Evolutionary conservation across 2,329 filamentous ascomycete species (phyloP).

Genomic region (Zymoseptoria pseudotritici): DNA sequence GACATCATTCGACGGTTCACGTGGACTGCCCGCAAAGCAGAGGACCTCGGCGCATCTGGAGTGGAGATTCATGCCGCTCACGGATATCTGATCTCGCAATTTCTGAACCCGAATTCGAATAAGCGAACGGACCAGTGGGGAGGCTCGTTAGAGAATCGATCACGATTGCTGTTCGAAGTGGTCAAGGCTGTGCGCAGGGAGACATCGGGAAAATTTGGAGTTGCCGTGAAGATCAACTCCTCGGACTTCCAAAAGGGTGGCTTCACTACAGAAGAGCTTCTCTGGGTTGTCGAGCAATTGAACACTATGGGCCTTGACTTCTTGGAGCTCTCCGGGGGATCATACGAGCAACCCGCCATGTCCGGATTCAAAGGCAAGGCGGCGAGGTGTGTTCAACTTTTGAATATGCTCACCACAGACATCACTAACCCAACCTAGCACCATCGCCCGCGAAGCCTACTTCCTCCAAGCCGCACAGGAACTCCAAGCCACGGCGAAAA

Average conservation of each 20-base stretch:
- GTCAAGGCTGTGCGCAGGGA: conserved; percentile 16
- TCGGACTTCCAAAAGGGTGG: conserved; percentile 11
- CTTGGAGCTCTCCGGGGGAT: conserved; percentile 12
- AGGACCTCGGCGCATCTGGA: conserved; percentile 19
- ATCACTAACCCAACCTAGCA: conserved; percentile 4
- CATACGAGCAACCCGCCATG: conserved; percentile 9
- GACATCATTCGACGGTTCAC: conserved; percentile 9
- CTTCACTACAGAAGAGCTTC: conserved; percentile 8
- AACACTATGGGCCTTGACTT: conserved; percentile 11
- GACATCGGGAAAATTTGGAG: conserved; percentile 9
- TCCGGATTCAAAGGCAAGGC: conserved; percentile 1
- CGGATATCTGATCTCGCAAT: conserved; percentile 34
- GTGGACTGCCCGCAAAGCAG: conserved; percentile 27
- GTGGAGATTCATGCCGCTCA: conserved; percentile 25
- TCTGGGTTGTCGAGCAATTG: conserved; percentile 7
- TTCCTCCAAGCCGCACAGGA: conserved; percentile 10
- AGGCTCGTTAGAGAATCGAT: conserved; percentile 33
- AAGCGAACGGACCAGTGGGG: conserved; percentile 33
- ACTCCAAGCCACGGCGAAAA: conserved; percentile 4
- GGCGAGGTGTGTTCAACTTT: not conserved
- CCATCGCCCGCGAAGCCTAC: conserved; percentile 9
- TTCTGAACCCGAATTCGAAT: conserved; percentile 32
- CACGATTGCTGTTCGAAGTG: conserved; percentile 30
- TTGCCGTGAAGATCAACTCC: conserved; percentile 14
- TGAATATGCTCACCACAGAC: not conserved